These are phyloP conservation scores for Ophiosphaerella herpotricha DNA, from an alignment of 2,329 filamentous ascomycete genomes.

Conservation along the genomic window DNA sequence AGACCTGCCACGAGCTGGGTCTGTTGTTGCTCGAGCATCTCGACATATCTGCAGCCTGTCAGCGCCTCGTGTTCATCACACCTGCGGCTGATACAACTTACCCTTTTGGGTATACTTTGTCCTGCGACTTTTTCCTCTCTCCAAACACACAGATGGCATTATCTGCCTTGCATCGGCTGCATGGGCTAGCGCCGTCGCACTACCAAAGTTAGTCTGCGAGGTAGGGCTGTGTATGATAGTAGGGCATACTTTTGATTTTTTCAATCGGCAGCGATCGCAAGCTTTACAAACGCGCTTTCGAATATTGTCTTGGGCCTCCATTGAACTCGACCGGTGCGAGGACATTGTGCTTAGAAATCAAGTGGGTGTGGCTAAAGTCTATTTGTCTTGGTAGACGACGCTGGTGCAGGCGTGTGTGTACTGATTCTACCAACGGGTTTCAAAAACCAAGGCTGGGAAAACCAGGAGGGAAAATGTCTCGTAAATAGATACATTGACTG, in stretches of 20 bases:
- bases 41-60: conserved; percentile 58
- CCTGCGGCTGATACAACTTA: conserved; percentile 34
- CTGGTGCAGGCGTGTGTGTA: neutral
- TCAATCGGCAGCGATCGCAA: conserved; percentile 67
- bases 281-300: conserved; percentile 69
- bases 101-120: conserved; percentile 72
- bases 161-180: conserved; percentile 65
- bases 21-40: conserved; percentile 71
- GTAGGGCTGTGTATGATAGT: neutral
- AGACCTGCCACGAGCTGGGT: conserved; percentile 64
- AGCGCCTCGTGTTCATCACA: conserved; percentile 2
- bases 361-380: neutral
- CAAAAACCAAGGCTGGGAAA: conserved; percentile 4
- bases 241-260: conserved; percentile 65
- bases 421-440: conserved; percentile 3
- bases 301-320: conserved; percentile 53
- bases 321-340: conserved; percentile 43
- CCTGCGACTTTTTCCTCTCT: conserved; percentile 67
- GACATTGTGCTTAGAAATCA: conserved; percentile 28
- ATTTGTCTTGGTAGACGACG: conserved; percentile 6
- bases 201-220: conserved; percentile 27
- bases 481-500: conserved; percentile 36
- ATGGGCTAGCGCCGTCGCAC: conserved; percentile 67
- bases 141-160: conserved; percentile 69
- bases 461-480: conserved; percentile 29